Evolutionary conservation across 1,284 basidiomycete genomes (phyloP).

Genomic region (Pterulicium gracile): DNA sequence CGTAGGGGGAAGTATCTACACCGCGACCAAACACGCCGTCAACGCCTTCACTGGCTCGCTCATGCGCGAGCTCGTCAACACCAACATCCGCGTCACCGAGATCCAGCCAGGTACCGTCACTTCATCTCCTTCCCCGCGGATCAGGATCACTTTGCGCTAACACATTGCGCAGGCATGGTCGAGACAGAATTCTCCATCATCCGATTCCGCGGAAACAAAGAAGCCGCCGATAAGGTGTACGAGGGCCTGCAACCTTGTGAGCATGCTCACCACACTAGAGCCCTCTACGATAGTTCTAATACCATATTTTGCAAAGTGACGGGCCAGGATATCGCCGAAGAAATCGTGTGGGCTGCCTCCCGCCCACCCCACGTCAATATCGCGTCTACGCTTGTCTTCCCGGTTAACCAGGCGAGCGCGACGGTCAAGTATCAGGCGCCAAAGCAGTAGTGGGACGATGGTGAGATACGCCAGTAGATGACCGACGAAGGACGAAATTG

Average conservation of each 20-base stretch:
- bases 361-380: constrained; percentile 83
- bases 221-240: constrained; percentile 82
- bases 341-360: constrained; percentile 92
- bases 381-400: constrained; percentile 70
- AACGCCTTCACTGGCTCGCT: constrained; percentile 81
- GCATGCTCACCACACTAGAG: constrained; percentile 23
- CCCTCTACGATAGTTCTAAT: constrained; percentile 5
- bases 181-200: constrained; percentile 89
- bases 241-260: constrained; percentile 71
- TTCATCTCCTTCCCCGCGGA: constrained; percentile 1
- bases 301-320: constrained; percentile 52
- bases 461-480: no score
- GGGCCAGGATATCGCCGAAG: constrained; percentile 85
- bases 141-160: constrained; percentile 3
- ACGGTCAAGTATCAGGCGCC: constrained; percentile 44
- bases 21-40: constrained; percentile 84
- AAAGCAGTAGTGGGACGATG: no score
- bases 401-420: constrained; percentile 73
- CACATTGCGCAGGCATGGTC: constrained; percentile 56
- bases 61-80: constrained; percentile 82
- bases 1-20: constrained; percentile 59
- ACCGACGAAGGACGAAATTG: no score
- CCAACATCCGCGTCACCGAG: constrained; percentile 85
- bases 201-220: constrained; percentile 77
- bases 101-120: constrained; percentile 70